These are phyloP conservation scores for Leucocoprinus leucothites DNA, from an alignment of 768 basidiomycete genomes.

Conservation along the genomic window DNA sequence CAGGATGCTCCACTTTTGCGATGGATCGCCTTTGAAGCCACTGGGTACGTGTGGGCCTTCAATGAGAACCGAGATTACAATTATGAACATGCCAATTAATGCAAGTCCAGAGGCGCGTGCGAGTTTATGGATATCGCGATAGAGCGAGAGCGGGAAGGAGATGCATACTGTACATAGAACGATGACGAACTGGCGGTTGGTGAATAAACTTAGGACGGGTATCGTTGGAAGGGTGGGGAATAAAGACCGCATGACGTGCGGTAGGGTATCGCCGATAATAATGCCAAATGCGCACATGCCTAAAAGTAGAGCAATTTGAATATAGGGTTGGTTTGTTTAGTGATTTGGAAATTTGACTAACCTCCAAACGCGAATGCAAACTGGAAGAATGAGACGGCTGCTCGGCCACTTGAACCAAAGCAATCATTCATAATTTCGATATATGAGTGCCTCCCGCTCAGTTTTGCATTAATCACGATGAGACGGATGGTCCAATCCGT, in stretches of 20 bases:
- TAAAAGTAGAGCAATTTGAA: slow-evolving; percentile 23
- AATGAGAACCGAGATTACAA: slow-evolving; percentile 81
- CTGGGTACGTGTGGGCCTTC: slow-evolving; percentile 75
- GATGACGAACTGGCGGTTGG: slow-evolving; percentile 89
- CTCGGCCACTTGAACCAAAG: slow-evolving; percentile 88
- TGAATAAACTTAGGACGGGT: slow-evolving; percentile 73
- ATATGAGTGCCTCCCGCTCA: slow-evolving; percentile 89
- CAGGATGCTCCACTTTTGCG: slow-evolving; percentile 70
- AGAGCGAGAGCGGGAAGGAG: slow-evolving; percentile 92
- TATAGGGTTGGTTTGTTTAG: background rate
- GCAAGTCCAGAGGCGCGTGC: slow-evolving; percentile 91
- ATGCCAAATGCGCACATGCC: slow-evolving; percentile 99
- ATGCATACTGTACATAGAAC: slow-evolving; percentile 81
- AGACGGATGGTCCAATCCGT: slow-evolving; percentile 99
- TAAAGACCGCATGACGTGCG: slow-evolving; percentile 85
- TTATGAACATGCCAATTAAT: slow-evolving; percentile 89
- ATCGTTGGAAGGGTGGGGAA: slow-evolving; percentile 69
- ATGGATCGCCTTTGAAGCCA: slow-evolving; percentile 74
- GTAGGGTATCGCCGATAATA: slow-evolving; percentile 96
- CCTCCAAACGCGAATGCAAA: slow-evolving; percentile 97
- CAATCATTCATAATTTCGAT: slow-evolving; percentile 93
- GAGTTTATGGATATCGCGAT: slow-evolving; percentile 97
- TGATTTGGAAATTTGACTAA: background rate
- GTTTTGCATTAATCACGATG: slow-evolving; percentile 93
- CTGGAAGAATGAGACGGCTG: slow-evolving; percentile 94